Evolutionary conservation across 148 eudicot species (phyloP), one percentile per base, ranked within the genome.

Genomic region (Arctostaphylos glauca): DNA sequence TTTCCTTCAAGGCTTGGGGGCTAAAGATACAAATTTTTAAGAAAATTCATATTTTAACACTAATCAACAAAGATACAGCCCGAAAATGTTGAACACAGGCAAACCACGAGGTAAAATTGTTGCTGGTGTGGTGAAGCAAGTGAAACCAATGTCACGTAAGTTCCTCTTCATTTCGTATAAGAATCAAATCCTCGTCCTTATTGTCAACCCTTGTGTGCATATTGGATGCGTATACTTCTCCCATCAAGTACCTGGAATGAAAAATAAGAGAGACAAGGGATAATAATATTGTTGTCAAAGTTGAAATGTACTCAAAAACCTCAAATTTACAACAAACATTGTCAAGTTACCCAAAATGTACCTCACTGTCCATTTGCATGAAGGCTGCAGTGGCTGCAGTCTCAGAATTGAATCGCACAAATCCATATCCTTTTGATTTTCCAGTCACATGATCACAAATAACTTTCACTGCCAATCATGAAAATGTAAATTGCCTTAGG

Each of bases 391-490:
- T 81, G 71, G 96, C 96, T 55, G 87, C 87, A 78, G 78, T 81
- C 79, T 91, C 91, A 78, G 88, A 85, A 79, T 84, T 84, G 84
- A 88, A 94, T 72, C 84, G 86, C 76, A 94, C 93, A 88, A 92
- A 92, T 77, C 96, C 96, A 73, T 90, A 94, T 48, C 94, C 96
- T 86, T 83, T 88, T 73, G 98, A 94, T 81, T 87, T 90, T 50
- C 93, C 90, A 80, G 85, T 91, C 80, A 87, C 91, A 74, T 86
- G 94, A 74, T 94, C 84, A 75, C 96, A 94, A 8, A 92, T 94
- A 73, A 92, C 93, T 84, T 87, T 88, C 43, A 87, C 95, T 94
- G 90, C 15, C 10, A 66, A 66, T 16, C 5, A 79, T 1, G 41
- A 74, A 19, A 16, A 47, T 6, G 6, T n/a, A 59, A 73, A 72